Percentiles rank a stretch among this genome's conserved stretches.
phyloP scores from a whole-genome alignment of 208 protist genomes.

The Vickermania ingenoplastis region DNA sequence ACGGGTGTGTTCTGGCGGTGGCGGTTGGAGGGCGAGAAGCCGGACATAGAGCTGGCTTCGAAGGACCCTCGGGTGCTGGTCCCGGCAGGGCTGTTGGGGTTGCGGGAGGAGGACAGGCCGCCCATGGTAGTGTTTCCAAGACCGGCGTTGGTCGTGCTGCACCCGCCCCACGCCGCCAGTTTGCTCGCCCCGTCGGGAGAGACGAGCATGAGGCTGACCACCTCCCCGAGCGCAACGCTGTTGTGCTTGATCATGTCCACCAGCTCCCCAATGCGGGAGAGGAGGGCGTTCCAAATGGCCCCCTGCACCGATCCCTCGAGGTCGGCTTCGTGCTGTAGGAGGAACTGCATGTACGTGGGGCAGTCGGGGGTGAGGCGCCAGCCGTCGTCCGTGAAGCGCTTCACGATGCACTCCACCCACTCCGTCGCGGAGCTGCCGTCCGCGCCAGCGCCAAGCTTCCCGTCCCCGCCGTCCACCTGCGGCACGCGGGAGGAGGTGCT shows the following conservation, averaged over 20 bases:
- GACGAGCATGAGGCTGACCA: slow-evolving; percentile 2
- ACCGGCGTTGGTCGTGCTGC: neutral
- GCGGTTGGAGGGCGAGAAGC: neutral
- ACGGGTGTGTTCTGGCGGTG: neutral
- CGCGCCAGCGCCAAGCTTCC: neutral
- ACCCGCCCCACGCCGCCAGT: neutral
- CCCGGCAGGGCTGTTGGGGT: neutral
- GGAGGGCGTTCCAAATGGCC: slow-evolving; percentile 4
- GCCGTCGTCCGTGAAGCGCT: slow-evolving; percentile 1
- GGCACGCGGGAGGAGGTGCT: neutral
- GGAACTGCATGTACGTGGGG: slow-evolving; percentile 3
- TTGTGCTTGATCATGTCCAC: slow-evolving; percentile 3
- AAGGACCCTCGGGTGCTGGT: neutral
- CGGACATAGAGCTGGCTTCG: neutral
- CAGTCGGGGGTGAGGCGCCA: slow-evolving; percentile 3
- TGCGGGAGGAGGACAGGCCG: neutral
- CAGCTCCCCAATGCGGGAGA: slow-evolving; percentile 6
- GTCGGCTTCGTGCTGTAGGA: slow-evolving; percentile 3
- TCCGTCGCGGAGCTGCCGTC: neutral
- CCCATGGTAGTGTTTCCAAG: neutral
- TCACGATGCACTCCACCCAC: slow-evolving; percentile 10
- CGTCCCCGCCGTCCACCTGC: neutral
- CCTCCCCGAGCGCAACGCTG: neutral
- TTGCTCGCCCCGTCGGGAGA: neutral
- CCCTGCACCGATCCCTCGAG: slow-evolving; percentile 3